phyloP scores from a whole-genome alignment of 2,329 filamentous ascomycete genomes.

The Diaporthe sp. region DNA sequence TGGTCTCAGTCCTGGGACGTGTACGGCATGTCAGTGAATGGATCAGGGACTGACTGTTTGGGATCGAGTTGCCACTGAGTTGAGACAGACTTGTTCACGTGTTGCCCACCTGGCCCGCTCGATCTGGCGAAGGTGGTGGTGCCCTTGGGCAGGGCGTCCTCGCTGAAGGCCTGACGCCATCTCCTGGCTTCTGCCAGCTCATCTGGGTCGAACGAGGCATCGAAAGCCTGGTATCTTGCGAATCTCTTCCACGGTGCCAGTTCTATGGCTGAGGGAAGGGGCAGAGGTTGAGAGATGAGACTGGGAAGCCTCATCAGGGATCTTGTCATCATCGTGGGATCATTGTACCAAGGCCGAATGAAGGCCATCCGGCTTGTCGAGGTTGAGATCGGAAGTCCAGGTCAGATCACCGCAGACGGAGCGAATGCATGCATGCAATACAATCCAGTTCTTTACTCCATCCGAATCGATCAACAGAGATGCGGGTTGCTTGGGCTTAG shows the following conservation, averaged over 20 bases:
- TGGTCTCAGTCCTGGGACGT: slow-evolving; percentile 68
- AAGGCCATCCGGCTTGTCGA: neutral
- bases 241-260: slow-evolving; percentile 39
- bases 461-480: neutral
- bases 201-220: slow-evolving; percentile 64
- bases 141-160: slow-evolving; percentile 62
- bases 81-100: slow-evolving; percentile 71
- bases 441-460: too few relatives aligned
- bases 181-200: slow-evolving; percentile 64
- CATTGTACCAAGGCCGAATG: slow-evolving; percentile 28
- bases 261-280: slow-evolving; percentile 8
- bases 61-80: neutral
- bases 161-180: slow-evolving; percentile 64
- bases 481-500: slow-evolving; percentile 3
- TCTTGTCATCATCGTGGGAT: slow-evolving; percentile 28
- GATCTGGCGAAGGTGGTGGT: slow-evolving; percentile 70
- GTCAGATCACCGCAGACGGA: slow-evolving; percentile 1
- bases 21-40: neutral
- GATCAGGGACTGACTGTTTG: neutral
- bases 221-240: slow-evolving; percentile 61
- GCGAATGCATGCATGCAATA: neutral
- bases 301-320: slow-evolving; percentile 23
- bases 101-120: slow-evolving; percentile 72
- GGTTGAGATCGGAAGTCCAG: slow-evolving; percentile 1
- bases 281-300: slow-evolving; percentile 26